phyloP scores from a whole-genome alignment of 2,329 filamentous ascomycete genomes.

The Diaporthe sp. region DNA sequence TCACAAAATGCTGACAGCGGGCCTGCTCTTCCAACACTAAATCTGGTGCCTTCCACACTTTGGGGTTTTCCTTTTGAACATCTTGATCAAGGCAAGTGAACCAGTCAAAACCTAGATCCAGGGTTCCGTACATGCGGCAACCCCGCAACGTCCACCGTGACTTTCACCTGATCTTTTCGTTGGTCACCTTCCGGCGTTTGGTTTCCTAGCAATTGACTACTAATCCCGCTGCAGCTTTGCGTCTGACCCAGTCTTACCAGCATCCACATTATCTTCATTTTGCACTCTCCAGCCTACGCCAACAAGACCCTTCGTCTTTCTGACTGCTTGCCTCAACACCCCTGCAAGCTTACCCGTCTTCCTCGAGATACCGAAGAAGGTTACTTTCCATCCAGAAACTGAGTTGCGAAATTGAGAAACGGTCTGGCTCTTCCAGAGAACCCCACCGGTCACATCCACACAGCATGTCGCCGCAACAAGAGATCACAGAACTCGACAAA shows the following conservation, averaged over 20 bases:
- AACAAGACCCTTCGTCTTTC: background rate
- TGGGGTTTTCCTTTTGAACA: background rate
- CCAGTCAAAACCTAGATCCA: background rate
- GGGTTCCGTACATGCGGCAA: no score
- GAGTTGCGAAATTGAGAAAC: background rate
- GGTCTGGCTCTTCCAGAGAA: background rate
- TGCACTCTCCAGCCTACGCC: background rate
- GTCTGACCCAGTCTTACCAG: background rate
- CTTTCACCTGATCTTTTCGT: background rate
- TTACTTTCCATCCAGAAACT: no score
- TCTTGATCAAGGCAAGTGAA: background rate
- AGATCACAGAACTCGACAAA: background rate
- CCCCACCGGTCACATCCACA: background rate
- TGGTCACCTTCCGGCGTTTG: background rate
- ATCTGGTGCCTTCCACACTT: background rate
- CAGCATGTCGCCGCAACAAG: background rate
- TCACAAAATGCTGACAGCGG: no score
- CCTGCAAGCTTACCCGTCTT: background rate
- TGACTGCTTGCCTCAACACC: no score
- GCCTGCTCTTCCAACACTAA: background rate
- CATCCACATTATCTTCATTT: no score
- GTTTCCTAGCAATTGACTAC: background rate
- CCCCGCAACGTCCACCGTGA: no score
- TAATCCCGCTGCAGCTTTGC: background rate
- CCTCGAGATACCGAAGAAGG: background rate